Percentiles rank a stretch among this genome's conserved stretches.
phyloP scores from a whole-genome alignment of 129 eudicot genomes.

The Solidago caesia region DNA sequence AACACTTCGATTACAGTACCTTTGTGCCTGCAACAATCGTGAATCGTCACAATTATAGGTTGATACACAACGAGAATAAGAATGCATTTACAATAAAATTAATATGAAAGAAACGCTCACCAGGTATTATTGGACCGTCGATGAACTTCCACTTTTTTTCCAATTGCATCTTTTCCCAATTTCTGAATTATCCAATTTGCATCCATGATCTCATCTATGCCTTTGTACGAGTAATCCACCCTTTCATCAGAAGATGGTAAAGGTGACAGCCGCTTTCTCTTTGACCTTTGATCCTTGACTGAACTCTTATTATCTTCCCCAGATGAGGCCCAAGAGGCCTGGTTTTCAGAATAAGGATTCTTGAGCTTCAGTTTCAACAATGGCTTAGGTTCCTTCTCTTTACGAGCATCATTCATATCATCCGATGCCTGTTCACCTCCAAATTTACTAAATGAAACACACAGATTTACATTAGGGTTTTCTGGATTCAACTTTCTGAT shows the following conservation, averaged over 20 bases:
- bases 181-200: constrained; percentile 91
- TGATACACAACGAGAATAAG: no score
- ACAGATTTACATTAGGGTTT: not conserved
- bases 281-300: constrained; percentile 90
- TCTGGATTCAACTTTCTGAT: constrained; percentile 50
- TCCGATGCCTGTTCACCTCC: constrained; percentile 40
- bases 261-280: constrained; percentile 51
- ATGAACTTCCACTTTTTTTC: constrained; percentile 90
- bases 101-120: constrained; percentile 41
- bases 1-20: constrained; percentile 65
- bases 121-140: constrained; percentile 73
- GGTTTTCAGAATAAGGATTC: constrained; percentile 59
- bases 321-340: constrained; percentile 51
- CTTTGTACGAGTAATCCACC: constrained; percentile 32
- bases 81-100: not conserved
- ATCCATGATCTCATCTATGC: constrained; percentile 61
- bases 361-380: constrained; percentile 73
- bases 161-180: constrained; percentile 88
- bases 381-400: constrained; percentile 66
- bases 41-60: no score
- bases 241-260: constrained; percentile 41
- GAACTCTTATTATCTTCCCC: constrained; percentile 71
- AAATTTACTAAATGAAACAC: not conserved
- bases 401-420: constrained; percentile 33
- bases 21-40: constrained; percentile 57